Evolutionary conservation across 768 basidiomycete genomes (phyloP).

Genomic region (Leccinum variicolor): DNA sequence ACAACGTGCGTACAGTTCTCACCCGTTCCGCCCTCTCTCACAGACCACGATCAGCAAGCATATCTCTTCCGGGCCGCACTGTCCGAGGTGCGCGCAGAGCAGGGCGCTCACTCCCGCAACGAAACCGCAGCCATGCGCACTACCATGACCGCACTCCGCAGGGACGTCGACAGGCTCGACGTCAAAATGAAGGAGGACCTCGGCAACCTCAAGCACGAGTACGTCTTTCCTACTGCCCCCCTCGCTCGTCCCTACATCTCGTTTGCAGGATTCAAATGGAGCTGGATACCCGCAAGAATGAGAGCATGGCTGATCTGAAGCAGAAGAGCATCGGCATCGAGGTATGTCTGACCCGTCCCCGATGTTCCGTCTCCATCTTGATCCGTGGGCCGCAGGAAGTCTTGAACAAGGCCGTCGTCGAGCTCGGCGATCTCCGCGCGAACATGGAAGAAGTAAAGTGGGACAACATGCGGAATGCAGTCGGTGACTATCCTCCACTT

Average conservation of each 20-base stretch:
- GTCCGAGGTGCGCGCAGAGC: conserved; percentile 84
- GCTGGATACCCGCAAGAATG: conserved; percentile 89
- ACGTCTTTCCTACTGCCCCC: conserved; percentile 28
- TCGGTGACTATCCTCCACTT: conserved; percentile 46
- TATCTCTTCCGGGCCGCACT: conserved; percentile 93
- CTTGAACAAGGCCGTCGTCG: conserved; percentile 70
- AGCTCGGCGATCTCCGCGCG: conserved; percentile 73
- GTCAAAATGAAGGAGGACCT: conserved; percentile 95
- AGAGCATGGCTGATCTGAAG: conserved; percentile 81
- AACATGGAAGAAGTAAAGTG: conserved; percentile 83
- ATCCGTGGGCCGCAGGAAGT: conserved; percentile 48
- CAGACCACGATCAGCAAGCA: conserved; percentile 62
- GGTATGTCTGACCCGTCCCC: conserved; percentile 37
- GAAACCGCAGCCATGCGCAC: conserved; percentile 83
- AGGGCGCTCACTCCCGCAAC: conserved; percentile 77
- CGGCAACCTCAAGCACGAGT: conserved; percentile 90
- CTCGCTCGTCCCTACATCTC: not conserved
- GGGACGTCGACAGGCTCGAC: conserved; percentile 83
- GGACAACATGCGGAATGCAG: conserved; percentile 84
- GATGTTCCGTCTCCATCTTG: not conserved
- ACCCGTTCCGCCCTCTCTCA: not conserved
- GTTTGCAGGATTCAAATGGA: conserved; percentile 87
- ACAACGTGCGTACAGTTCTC: conserved; percentile 55
- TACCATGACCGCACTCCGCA: conserved; percentile 67
- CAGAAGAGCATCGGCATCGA: conserved; percentile 82